These are phyloP conservation scores for Sphenostylis stenocarpa DNA, from an alignment of 306 rosid species.

Conservation along the genomic window DNA sequence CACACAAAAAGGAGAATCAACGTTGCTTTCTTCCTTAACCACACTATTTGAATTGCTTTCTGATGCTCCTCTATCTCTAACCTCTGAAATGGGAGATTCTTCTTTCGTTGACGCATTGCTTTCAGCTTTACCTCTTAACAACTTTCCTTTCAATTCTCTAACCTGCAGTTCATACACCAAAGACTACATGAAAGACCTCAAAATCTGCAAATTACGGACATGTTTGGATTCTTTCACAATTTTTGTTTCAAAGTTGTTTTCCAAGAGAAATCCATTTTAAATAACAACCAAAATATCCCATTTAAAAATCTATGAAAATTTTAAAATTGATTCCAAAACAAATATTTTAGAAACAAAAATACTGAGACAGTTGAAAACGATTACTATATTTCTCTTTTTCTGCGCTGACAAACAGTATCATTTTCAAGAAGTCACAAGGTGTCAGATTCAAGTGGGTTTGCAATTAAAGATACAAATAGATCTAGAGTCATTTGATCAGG, in stretches of 20 bases:
- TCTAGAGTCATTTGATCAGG: not conserved
- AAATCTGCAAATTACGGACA: not conserved
- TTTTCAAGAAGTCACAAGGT: not conserved
- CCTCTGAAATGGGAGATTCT: conserved; percentile 42
- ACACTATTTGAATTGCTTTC: conserved; percentile 45
- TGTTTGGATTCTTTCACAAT: not conserved
- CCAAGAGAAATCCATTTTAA: not conserved
- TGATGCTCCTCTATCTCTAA: conserved; percentile 33
- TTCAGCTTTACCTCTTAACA: conserved; percentile 31
- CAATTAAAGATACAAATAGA: not conserved
- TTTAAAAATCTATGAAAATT: no score
- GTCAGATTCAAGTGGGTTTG: not conserved
- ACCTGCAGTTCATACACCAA: conserved; percentile 41
- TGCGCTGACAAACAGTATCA: no score
- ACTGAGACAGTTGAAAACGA: not conserved
- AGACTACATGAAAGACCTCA: not conserved
- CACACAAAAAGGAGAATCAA: no score
- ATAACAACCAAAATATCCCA: not conserved
- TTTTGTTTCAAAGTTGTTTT: not conserved
- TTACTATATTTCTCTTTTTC: not conserved
- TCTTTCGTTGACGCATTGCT: conserved; percentile 37
- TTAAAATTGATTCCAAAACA: not conserved
- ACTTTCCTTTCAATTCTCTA: conserved; percentile 51
- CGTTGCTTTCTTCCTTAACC: conserved; percentile 48
- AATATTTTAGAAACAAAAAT: no score